phyloP scores from a whole-genome alignment of 805 yeast genomes.

The Debaryomyces castellii region DNA sequence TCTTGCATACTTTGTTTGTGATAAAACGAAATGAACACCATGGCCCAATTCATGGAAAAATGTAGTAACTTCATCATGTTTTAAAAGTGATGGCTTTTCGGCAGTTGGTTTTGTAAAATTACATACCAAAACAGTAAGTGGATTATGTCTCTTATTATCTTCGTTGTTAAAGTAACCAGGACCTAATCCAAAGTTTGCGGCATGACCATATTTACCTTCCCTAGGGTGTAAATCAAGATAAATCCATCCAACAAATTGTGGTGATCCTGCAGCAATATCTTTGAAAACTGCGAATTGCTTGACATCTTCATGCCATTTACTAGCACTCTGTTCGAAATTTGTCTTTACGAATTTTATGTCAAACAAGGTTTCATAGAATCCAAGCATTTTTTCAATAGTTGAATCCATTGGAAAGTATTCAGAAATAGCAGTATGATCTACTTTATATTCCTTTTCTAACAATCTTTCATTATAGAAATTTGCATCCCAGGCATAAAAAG shows the following conservation, averaged over 20 bases:
- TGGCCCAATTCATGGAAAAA: constrained; percentile 91
- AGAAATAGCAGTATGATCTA: constrained; percentile 68
- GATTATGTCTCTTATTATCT: constrained; percentile 53
- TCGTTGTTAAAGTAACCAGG: constrained; percentile 57
- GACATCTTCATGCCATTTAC: constrained; percentile 80
- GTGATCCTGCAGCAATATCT: constrained; percentile 44
- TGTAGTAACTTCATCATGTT: constrained; percentile 77
- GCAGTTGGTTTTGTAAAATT: constrained; percentile 76
- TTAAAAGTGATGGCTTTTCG: constrained; percentile 70
- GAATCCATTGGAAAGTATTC: constrained; percentile 77
- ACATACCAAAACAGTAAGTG: constrained; percentile 79
- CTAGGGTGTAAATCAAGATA: constrained; percentile 84
- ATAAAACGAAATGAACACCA: constrained; percentile 78
- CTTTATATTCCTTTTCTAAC: constrained; percentile 66
- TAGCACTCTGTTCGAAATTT: constrained; percentile 32
- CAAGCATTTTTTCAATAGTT: constrained; percentile 67
- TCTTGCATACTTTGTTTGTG: constrained; percentile 60
- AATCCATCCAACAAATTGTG: constrained; percentile 73
- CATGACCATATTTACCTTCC: constrained; percentile 85
- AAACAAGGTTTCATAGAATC: constrained; percentile 67
- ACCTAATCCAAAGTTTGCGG: constrained; percentile 73
- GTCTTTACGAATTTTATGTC: constrained; percentile 64
- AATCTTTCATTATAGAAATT: constrained; percentile 63
- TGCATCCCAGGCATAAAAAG: constrained; percentile 69
- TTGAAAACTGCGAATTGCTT: constrained; percentile 71